These are phyloP conservation scores for Tolypocladium nubicola DNA, from an alignment of 2,329 filamentous ascomycete genomes.

Conservation along the genomic window DNA sequence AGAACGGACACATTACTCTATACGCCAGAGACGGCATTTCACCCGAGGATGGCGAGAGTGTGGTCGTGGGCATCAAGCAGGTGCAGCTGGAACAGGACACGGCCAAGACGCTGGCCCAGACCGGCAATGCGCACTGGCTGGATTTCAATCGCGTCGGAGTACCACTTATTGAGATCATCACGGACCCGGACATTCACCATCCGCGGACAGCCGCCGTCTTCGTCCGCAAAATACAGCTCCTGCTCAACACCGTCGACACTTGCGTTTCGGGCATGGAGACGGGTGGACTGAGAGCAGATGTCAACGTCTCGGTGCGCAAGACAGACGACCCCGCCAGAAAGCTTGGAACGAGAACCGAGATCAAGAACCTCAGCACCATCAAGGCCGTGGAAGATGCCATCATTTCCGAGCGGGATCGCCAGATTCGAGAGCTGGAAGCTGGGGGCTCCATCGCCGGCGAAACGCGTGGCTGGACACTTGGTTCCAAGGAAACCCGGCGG, in stretches of 20 bases:
- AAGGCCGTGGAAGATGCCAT: slow-evolving; percentile 94
- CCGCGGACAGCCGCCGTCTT: slow-evolving; percentile 80
- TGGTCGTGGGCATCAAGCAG: slow-evolving; percentile 78
- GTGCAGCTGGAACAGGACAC: slow-evolving; percentile 98
- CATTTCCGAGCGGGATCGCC: slow-evolving; percentile 78
- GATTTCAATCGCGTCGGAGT: slow-evolving; percentile 92
- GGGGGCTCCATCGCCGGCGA: slow-evolving; percentile 73
- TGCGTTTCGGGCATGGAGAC: slow-evolving; percentile 89
- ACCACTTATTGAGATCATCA: slow-evolving; percentile 92
- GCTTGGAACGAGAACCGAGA: slow-evolving; percentile 84
- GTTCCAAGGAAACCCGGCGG: slow-evolving; percentile 68
- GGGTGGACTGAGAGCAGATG: slow-evolving; percentile 82
- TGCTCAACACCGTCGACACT: slow-evolving; percentile 71
- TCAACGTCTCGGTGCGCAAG: slow-evolving; percentile 82
- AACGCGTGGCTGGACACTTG: slow-evolving; percentile 86
- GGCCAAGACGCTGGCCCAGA: slow-evolving; percentile 79
- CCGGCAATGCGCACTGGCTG: slow-evolving; percentile 63
- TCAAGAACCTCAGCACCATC: slow-evolving; percentile 93
- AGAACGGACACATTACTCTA: slow-evolving; percentile 62
- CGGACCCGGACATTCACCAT: slow-evolving; percentile 76
- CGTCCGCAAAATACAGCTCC: slow-evolving; percentile 76
- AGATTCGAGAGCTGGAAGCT: slow-evolving; percentile 68
- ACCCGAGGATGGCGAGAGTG: slow-evolving; percentile 56
- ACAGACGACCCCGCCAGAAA: slow-evolving; percentile 27
- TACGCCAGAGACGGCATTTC: slow-evolving; percentile 70